Evolutionary conservation across 176 grass and related monocot species (phyloP).

Genomic region (Ensete ventricosum): DNA sequence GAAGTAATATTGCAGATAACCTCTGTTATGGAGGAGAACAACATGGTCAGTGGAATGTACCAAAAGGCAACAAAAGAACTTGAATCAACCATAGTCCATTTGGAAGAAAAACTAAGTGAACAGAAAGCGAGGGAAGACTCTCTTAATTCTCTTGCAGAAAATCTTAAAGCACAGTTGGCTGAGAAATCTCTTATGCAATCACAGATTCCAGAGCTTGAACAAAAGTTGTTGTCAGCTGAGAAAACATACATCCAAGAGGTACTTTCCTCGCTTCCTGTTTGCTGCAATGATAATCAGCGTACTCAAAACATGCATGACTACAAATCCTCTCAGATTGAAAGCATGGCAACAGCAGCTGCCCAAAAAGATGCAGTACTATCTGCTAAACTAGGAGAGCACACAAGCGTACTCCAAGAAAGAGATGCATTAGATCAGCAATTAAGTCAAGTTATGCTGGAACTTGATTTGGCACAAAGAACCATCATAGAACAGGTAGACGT

Average conservation of each 20-base stretch:
- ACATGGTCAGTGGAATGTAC: constrained; percentile 45
- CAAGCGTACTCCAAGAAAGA: constrained; percentile 42
- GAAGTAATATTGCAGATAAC: constrained; percentile 19
- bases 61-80: constrained; percentile 58
- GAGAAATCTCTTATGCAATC: constrained; percentile 69
- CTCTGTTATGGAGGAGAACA: constrained; percentile 54
- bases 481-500: constrained; percentile 63
- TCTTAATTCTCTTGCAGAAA: constrained; percentile 11
- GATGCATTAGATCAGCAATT: constrained; percentile 46
- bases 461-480: constrained; percentile 58
- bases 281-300: constrained; percentile 20
- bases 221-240: constrained; percentile 61
- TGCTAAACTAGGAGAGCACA: constrained; percentile 55
- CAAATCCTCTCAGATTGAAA: constrained; percentile 48
- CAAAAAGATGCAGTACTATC: constrained; percentile 53
- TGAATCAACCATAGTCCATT: constrained; percentile 41
- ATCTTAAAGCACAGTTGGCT: constrained; percentile 14
- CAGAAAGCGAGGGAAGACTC: constrained; percentile 1
- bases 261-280: constrained; percentile 5
- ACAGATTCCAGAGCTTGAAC: constrained; percentile 74
- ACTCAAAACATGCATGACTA: constrained; percentile 6
- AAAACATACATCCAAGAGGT: constrained; percentile 87
- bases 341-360: constrained; percentile 57
- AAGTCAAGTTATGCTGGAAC: constrained; percentile 51
- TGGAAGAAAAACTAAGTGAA: constrained; percentile 63